A percentile compares a stretch with the other conserved stretches of the same genome.
Evolutionary conservation across 805 yeast species (phyloP).

Genomic region (Kodamaea restingae): DNA sequence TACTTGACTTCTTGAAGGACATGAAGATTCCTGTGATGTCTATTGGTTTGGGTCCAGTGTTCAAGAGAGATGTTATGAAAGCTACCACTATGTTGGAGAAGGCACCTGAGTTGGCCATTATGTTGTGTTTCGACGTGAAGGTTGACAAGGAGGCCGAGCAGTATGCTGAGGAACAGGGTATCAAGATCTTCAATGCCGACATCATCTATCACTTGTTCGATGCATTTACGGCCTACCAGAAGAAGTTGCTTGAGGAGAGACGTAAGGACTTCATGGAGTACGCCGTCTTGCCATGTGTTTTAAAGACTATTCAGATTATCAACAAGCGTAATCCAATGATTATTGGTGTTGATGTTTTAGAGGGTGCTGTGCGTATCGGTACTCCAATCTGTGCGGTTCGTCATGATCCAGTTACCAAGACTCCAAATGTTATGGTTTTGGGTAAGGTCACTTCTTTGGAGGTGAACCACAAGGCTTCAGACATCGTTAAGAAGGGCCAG

Average conservation of each 20-base stretch:
- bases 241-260: slow-evolving; percentile 80
- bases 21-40: slow-evolving; percentile 99
- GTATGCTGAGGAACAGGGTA: slow-evolving; percentile 89
- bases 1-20: slow-evolving; percentile 92
- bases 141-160: slow-evolving; percentile 98
- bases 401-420: slow-evolving; percentile 79
- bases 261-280: slow-evolving; percentile 82
- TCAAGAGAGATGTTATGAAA: slow-evolving; percentile 96
- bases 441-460: slow-evolving; percentile 93
- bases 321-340: slow-evolving; percentile 99
- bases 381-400: slow-evolving; percentile 96
- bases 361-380: slow-evolving; percentile 85
- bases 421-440: slow-evolving; percentile 61
- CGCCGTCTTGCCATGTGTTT: slow-evolving; percentile 93
- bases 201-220: slow-evolving; percentile 96
- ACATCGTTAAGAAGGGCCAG: slow-evolving; percentile 85
- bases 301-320: slow-evolving; percentile 91
- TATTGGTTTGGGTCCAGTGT: slow-evolving; percentile 96
- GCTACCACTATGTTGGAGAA: slow-evolving; percentile 95
- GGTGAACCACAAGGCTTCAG: slow-evolving; percentile 86
- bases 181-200: slow-evolving; percentile 92
- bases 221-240: slow-evolving; percentile 88
- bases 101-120: slow-evolving; percentile 93
- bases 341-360: slow-evolving; percentile 95
- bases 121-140: slow-evolving; percentile 97